Base-by-base conservation (phyloP, 2,329 filamentous ascomycete genomes). In the Alternaria brassicae region DNA sequence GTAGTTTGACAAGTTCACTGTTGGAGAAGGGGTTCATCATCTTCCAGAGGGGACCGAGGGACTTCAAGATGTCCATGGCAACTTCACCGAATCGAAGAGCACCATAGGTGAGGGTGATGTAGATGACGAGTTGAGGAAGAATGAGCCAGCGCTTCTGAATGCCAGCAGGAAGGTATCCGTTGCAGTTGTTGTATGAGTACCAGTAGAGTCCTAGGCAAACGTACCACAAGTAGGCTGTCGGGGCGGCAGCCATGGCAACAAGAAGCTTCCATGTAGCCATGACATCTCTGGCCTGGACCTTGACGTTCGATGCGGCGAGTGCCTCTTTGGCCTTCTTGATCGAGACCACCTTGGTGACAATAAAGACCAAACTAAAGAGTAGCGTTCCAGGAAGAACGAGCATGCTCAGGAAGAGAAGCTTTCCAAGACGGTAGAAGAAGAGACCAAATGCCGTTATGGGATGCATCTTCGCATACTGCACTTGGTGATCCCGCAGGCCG, bases 31-130 rank as follows among this genome's bases (percentile, higher is more conserved):
- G 95, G 70, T 91, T 90, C 71, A 98, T 85, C 65, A 91, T 95
- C 32, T 97, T 84, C 44, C 96, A 83, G 9, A 99, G 86, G 6
- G 95, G 95, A 9, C 92, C 88, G 15, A 99, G 85, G 0, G 94
- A 98, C 80, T 98, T 99, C 81, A 95, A 83, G 56, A 99, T 97
- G 74, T 99, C 95, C 93, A 99, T 97, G 52, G 94, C 95, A n/a
- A 96, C 90, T 80, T 99, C 95, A 45, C 95, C 95, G 67, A 98
- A 96, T 10, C 95, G 90, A 52, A 99, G 88, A 6, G 95, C 92
- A 4, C 93, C 93, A 77, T 96, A 97, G 0, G 93, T 97, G 69
- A 97, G 90, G 23, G 88, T 86, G 6, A 93, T 91, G 82, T 97
- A 97, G 66, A 96, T 81, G 47, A 92, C 83, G 81, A 91, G 89